Evolutionary conservation across 352 stramenopile species (phyloP).

Genomic region (Globisporangium megalacanthum): DNA sequence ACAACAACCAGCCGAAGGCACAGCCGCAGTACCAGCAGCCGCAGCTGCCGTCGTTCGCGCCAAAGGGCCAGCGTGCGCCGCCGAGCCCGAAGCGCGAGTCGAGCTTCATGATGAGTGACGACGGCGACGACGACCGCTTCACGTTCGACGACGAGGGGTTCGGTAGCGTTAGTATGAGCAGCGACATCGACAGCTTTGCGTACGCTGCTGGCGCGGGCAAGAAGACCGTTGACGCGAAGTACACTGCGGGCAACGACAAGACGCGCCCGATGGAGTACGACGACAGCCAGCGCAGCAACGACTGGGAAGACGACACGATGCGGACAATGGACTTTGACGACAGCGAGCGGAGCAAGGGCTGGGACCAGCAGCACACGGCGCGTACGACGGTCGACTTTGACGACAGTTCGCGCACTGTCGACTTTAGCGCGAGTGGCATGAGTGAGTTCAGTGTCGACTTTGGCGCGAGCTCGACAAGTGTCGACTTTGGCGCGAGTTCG

Average conservation of each 20-base stretch:
- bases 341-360: background rate
- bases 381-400: conserved; percentile 1
- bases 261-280: background rate
- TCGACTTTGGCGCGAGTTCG: conserved; percentile 3
- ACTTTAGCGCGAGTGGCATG: no score
- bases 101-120: no score
- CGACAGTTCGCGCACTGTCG: no score
- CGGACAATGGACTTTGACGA: background rate
- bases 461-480: background rate
- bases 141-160: conserved; percentile 9
- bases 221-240: conserved; percentile 6
- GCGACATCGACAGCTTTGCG: conserved; percentile 6
- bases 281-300: background rate
- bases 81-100: conserved; percentile 5
- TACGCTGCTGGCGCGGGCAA: background rate
- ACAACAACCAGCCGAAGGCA: no score
- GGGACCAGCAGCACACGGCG: no score
- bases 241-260: background rate
- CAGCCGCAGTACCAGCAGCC: conserved; percentile 5
- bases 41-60: background rate
- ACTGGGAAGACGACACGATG: background rate
- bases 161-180: no score
- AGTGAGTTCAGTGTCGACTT: conserved; percentile 2
- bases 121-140: conserved; percentile 9
- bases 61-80: background rate